Base-by-base conservation (phyloP, 805 yeast species). In the Suhomyces xylopsoci region DNA sequence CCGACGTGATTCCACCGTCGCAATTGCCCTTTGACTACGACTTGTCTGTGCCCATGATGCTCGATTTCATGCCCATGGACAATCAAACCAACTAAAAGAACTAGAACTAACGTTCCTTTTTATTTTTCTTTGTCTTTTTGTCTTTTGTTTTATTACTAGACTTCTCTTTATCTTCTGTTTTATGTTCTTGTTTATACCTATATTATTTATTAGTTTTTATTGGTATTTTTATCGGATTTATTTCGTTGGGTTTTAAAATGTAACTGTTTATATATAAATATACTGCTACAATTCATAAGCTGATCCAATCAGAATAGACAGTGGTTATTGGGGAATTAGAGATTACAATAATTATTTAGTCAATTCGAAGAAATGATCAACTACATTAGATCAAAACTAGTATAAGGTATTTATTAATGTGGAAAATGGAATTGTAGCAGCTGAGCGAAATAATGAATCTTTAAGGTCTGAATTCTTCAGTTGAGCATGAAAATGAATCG, bases 11-110 rank as follows among this genome's bases (percentile, higher is more conserved):
- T 12, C 57, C 58, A 3, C 55, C 59, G 8, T 22, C 51, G 24
- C 51, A 51, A 24, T 20, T 51, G 40, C 50, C 52, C 3, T 45
- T 52, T 40, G 59, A 52, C 15, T 56, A 51, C 41, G 59, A 54
- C 12, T 14, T 56, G 10, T 51, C 52, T 9, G 42, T 56, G 19
- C 56, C 55, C 5, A 48, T 43, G 45, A 43, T 56, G 45, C 50
- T 26, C 46, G 57, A 54, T 17, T 51, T 50, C 28, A 25, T 54
- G 32, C 54, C 56, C 3, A 15, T 47, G 38, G 43, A 26, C n/a
- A 38, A 41, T 17, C 45, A 30, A 17, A 22, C 49, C 8, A 45
- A 28, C n/a, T 36, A 38, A 38, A 45, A 20, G 22, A 20, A 20
- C 4, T 20, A 20, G 22, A 20, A 30, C 17, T 26, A 6, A 3